Percentiles rank a stretch among this genome's conserved stretches.
Conservation (phyloP, 169 alveolate genomes). For the Cryptosporidium muris region DNA sequence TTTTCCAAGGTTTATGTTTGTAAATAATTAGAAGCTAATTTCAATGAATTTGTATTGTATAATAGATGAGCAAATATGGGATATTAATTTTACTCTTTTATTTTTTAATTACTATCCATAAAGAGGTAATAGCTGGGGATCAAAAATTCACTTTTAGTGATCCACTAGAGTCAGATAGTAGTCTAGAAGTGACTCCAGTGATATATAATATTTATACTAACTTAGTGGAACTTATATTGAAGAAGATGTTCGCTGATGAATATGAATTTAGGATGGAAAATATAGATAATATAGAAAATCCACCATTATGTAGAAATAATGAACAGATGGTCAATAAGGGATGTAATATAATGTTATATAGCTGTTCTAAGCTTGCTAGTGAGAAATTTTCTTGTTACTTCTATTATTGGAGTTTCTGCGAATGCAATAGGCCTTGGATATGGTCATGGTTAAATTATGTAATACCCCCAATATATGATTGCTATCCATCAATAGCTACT, state of each 20-base stretch:
- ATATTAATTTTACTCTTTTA: neutral
- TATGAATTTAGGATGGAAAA: constrained; percentile 1
- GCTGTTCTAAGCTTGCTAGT: constrained; percentile 21
- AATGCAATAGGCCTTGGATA: constrained; percentile 60
- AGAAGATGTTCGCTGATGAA: constrained; percentile 48
- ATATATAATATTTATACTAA: constrained; percentile 27
- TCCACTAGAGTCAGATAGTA: neutral
- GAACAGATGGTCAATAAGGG: constrained; percentile 64
- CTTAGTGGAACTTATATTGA: constrained; percentile 13
- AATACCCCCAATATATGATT: constrained; percentile 61
- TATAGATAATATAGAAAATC: neutral
- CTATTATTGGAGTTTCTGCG: constrained; percentile 68
- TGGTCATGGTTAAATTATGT: constrained; percentile 7
- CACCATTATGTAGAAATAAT: constrained; percentile 44
- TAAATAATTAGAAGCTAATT: too few relatives aligned
- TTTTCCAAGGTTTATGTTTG: too few relatives aligned
- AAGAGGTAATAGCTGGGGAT: neutral
- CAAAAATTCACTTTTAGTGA: neutral
- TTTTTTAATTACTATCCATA: too few relatives aligned
- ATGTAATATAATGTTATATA: constrained; percentile 49
- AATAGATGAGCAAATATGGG: too few relatives aligned
- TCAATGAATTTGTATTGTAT: too few relatives aligned
- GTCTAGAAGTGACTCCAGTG: constrained; percentile 14
- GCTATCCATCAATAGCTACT: constrained; percentile 50
- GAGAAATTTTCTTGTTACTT: constrained; percentile 48